Evolutionary conservation across 495 filamentous ascomycete genomes (phyloP).

Genomic region (Aspergillus biplanus): DNA sequence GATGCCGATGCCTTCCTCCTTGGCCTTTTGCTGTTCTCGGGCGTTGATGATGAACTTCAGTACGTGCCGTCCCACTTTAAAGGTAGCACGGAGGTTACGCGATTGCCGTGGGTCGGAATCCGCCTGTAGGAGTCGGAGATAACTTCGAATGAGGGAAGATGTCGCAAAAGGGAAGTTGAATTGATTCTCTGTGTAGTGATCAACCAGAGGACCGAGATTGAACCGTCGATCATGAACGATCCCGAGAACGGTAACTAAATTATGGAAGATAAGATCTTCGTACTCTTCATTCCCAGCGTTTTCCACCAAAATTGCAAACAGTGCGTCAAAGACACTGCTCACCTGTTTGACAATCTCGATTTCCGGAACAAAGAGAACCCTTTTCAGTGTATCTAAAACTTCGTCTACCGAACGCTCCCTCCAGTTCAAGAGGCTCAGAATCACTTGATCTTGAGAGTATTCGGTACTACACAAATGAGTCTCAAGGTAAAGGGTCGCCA

Average conservation of each 20-base stretch:
- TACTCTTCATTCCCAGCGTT: constrained; percentile 87
- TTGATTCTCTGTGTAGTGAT: constrained; percentile 83
- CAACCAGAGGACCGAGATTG: constrained; percentile 86
- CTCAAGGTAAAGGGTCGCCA: constrained; percentile 74
- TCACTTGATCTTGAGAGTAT: constrained; percentile 90
- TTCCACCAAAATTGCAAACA: constrained; percentile 89
- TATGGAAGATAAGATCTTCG: constrained; percentile 90
- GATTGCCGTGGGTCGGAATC: constrained; percentile 79
- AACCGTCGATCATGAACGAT: constrained; percentile 95
- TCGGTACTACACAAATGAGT: constrained; percentile 94
- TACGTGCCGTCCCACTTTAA: constrained; percentile 93
- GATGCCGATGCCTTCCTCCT: constrained; percentile 88
- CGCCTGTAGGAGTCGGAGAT: constrained; percentile 76
- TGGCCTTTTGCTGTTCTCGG: constrained; percentile 80
- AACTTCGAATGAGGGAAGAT: constrained; percentile 87
- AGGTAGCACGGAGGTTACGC: constrained; percentile 82
- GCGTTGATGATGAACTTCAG: constrained; percentile 95
- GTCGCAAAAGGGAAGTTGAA: constrained; percentile 96
- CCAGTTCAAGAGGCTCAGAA: constrained; percentile 86
- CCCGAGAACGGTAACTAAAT: constrained; percentile 84
- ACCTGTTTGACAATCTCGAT: constrained; percentile 96
- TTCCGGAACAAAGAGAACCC: constrained; percentile 90
- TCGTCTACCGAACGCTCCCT: constrained; percentile 71
- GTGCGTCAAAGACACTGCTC: constrained; percentile 84
- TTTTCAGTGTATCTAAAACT: constrained; percentile 72